phyloP scores from a whole-genome alignment of 768 basidiomycete genomes.

The Cytidiella melzeri region DNA sequence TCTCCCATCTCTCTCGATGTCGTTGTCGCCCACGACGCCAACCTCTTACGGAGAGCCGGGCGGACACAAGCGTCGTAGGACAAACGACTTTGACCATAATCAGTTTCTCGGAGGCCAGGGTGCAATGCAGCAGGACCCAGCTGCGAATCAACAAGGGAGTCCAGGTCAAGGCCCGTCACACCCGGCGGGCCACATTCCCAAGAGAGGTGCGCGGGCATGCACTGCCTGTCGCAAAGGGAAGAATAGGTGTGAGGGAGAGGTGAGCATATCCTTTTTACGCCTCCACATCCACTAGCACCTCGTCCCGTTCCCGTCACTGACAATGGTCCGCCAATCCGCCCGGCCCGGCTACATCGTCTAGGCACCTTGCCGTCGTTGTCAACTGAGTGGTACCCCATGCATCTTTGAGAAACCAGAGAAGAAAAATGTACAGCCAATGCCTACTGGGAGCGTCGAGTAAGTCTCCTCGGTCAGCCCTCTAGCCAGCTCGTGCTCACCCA shows the following conservation, averaged over 20 bases:
- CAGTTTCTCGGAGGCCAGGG: not conserved
- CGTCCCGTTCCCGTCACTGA: constrained; percentile 41
- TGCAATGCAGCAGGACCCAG: not conserved
- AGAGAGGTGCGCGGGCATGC: constrained; percentile 85
- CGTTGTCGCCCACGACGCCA: constrained; percentile 5
- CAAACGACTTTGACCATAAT: not conserved
- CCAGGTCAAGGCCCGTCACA: constrained; percentile 7
- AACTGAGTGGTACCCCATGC: constrained; percentile 72
- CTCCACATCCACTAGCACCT: constrained; percentile 24
- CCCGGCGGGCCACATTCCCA: constrained; percentile 63
- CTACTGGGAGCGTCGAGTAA: constrained; percentile 70
- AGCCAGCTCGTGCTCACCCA: constrained; percentile 17
- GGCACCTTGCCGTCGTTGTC: constrained; percentile 89
- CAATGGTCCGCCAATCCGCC: constrained; percentile 61
- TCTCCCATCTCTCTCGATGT: constrained; percentile 1
- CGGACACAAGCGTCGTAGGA: not conserved
- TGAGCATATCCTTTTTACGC: constrained; percentile 31
- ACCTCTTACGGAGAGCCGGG: constrained; percentile 2
- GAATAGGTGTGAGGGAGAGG: constrained; percentile 92
- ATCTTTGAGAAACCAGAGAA: constrained; percentile 91
- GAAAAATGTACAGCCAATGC: constrained; percentile 57
- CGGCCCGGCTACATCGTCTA: constrained; percentile 61
- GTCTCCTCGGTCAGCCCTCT: constrained; percentile 21
- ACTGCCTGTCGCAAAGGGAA: constrained; percentile 88
- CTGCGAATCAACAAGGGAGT: not conserved